Evolutionary conservation across 495 filamentous ascomycete species (phyloP).

Genomic region (Oidiodendron maius): DNA sequence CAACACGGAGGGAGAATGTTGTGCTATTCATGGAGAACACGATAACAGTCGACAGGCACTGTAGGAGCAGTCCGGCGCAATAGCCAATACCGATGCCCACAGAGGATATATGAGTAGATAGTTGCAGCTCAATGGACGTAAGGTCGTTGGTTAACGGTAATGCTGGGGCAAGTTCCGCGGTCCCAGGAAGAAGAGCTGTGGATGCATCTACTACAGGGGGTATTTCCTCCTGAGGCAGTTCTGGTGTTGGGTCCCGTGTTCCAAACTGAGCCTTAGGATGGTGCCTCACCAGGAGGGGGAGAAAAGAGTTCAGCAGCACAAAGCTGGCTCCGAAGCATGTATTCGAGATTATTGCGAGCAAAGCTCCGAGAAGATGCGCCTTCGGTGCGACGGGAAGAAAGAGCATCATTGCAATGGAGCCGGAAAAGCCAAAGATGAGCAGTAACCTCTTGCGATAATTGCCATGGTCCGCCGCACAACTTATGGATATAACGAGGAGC

Average conservation of each 20-base stretch:
- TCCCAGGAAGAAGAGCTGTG: constrained; percentile 35
- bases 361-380: constrained; percentile 70
- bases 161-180: constrained; percentile 26
- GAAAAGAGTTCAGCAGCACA: constrained; percentile 77
- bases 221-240: constrained; percentile 26
- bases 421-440: constrained; percentile 74
- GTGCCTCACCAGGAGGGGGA: constrained; percentile 74
- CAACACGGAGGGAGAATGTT: constrained; percentile 69
- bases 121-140: constrained; percentile 59
- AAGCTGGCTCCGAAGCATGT: constrained; percentile 85
- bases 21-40: constrained; percentile 64
- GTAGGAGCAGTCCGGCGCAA: constrained; percentile 72
- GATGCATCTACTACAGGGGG: constrained; percentile 23
- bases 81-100: constrained; percentile 90
- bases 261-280: constrained; percentile 49
- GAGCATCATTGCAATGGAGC: constrained; percentile 78
- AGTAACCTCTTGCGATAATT: constrained; percentile 85
- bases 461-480: constrained; percentile 91
- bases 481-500: constrained; percentile 89
- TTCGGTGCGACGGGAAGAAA: constrained; percentile 72
- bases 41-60: constrained; percentile 69
- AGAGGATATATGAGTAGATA: constrained; percentile 83
- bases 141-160: constrained; percentile 9
- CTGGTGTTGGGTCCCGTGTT: constrained; percentile 25
- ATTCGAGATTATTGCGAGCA: constrained; percentile 85